These are phyloP conservation scores for barrel medic (Medicago truncatula) DNA, from an alignment of 306 rosid genomes.

Conservation along the genomic window DNA sequence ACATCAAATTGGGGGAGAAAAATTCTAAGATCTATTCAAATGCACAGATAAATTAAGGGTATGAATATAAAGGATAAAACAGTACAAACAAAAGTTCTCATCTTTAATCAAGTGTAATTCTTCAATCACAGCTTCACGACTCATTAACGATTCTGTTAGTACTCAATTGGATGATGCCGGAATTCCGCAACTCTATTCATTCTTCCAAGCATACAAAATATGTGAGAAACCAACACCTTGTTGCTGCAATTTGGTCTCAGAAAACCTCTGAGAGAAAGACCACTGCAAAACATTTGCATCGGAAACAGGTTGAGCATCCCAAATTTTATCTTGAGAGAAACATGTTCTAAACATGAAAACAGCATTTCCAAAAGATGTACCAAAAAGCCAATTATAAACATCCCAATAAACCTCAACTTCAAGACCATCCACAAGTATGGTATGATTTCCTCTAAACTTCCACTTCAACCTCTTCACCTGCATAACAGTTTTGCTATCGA, in stretches of 20 bases:
- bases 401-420: constrained; percentile 96
- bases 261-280: constrained; percentile 88
- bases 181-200: constrained; percentile 57
- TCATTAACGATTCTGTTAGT: constrained; percentile 68
- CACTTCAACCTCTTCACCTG: constrained; percentile 91
- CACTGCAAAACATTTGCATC: constrained; percentile 76
- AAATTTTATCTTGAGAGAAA: constrained; percentile 73
- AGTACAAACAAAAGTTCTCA: constrained; percentile 57
- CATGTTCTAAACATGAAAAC: constrained; percentile 96
- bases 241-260: constrained; percentile 70
- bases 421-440: constrained; percentile 83
- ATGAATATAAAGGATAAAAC: constrained; percentile 41
- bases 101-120: constrained; percentile 49
- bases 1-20: constrained; percentile 55
- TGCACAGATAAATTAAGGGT: constrained; percentile 53
- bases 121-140: constrained; percentile 48
- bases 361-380: constrained; percentile 77
- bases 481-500: constrained; percentile 85
- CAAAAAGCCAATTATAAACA: constrained; percentile 92
- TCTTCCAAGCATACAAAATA: constrained; percentile 94
- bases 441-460: constrained; percentile 95
- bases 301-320: constrained; percentile 65
- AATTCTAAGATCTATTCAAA: constrained; percentile 58
- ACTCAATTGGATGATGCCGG: constrained; percentile 42
- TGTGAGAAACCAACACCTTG: constrained; percentile 79